Evolutionary conservation across 192 early-diverging fungal genomes (phyloP), one percentile per base, ranked within the genome.

Genomic region (Umbelopsis ramanniana): DNA sequence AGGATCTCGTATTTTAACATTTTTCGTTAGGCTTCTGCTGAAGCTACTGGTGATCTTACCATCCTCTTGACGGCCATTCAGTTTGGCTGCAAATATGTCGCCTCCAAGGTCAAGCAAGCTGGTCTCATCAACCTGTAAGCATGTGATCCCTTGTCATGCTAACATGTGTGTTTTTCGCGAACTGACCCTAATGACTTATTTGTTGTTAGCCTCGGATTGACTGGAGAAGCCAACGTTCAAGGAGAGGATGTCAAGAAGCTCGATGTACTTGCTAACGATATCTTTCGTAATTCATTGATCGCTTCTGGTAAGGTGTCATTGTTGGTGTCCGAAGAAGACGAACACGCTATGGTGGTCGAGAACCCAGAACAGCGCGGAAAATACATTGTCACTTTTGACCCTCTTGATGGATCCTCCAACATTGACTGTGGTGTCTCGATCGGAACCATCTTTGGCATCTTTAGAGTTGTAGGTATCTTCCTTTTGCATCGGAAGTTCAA

Each of bases 361-460:
- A 88, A 87, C 69, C 75, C 68, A 15, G 82, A 85, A 67, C 81
- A 92, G 72, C 87, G 86, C 47, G 96, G 94, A 70, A 90, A 94
- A 79, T 99, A 99, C 86, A 91, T 91, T 81, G 94, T 99, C 22
- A 94, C 93, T 29, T 99, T 99, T 89, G 97, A 99, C 82, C 97
- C 97, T 52, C 88, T 99, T 17, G 97, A 99, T 80, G 97, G 97
- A 66, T 92, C 89, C 70, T 94, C 92, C 85, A 99, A 99, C 87
- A 99, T 99, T 81, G 97, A 99, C 78, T 96, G 95, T 79, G 97
- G 96, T 87, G 96, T 97, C 40, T 96, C 95, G 21, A 93, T 99
- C 40, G 97, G 97, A 80, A 99, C 97, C 23, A 99, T 99, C 79
- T 99, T 99, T 87, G 97, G 97, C 54, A 95, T 99, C 77, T 99